Conservation (phyloP, 2,329 filamentous ascomycete species). For the Annulohypoxylon truncatum region DNA sequence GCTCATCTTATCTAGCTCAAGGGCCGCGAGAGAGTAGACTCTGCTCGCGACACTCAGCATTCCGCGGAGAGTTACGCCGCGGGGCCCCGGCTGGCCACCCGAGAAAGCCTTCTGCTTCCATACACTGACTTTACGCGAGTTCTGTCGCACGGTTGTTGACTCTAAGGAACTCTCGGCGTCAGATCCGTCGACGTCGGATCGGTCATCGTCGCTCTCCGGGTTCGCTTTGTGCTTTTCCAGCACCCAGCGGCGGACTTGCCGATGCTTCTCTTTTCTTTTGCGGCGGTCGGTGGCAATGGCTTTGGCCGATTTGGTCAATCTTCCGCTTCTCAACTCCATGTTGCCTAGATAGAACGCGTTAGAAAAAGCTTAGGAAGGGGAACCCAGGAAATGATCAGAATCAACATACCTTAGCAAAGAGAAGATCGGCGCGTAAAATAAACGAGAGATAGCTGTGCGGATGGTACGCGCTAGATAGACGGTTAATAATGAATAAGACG, state of each 20-base stretch:
- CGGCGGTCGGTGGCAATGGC: constrained; percentile 11
- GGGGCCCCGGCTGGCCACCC: neutral
- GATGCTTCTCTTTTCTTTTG: constrained; percentile 6
- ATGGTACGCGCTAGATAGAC: neutral
- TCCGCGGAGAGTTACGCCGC: neutral
- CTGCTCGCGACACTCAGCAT: constrained; percentile 11
- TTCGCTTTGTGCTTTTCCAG: neutral
- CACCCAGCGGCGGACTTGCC: constrained; percentile 5
- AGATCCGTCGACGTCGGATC: neutral
- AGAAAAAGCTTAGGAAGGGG: neutral
- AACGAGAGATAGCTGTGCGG: neutral
- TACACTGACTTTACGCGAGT: neutral
- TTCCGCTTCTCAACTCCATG: neutral
- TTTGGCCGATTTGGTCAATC: constrained; percentile 15
- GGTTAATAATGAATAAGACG: neutral
- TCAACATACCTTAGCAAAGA: neutral
- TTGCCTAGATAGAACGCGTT: neutral
- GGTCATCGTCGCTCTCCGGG: neutral
- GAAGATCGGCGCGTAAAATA: neutral
- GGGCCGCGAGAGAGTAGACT: neutral
- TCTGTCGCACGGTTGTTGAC: neutral
- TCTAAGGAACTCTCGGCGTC: neutral
- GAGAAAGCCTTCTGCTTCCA: neutral
- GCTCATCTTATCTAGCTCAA: constrained; percentile 27
- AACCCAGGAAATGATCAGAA: neutral